A percentile compares a stretch with the other conserved stretches of the same genome.
Evolutionary conservation across 805 yeast species (phyloP).

Genomic region (Lipomyces orientalis): DNA sequence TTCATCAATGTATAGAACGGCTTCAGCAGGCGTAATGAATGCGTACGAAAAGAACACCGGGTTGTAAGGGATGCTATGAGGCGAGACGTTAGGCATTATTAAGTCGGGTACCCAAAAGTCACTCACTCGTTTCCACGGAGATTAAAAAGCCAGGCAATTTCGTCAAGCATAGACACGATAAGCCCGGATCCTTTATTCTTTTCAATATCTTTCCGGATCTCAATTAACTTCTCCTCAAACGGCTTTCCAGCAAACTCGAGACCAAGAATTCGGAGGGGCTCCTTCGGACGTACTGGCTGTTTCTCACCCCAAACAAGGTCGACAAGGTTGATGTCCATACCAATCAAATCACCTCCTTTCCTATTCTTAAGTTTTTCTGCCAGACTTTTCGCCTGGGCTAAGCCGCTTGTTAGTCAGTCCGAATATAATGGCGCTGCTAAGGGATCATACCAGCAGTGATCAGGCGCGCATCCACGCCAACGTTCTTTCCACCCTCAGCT

Average conservation of each 20-base stretch:
- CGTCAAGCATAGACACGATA: conserved; percentile 78
- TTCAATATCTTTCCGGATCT: conserved; percentile 45
- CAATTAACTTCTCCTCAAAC: conserved; percentile 60
- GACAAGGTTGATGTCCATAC: conserved; percentile 68
- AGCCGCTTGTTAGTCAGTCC: conserved; percentile 46
- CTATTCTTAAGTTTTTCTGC: conserved; percentile 39
- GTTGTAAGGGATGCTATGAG: conserved; percentile 64
- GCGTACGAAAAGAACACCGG: conserved; percentile 85
- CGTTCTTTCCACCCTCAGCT: conserved; percentile 56
- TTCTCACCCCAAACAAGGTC: conserved; percentile 77
- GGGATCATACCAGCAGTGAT: conserved; percentile 49
- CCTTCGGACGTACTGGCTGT: conserved; percentile 63
- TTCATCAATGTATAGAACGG: conserved; percentile 61
- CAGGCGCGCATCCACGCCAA: conserved; percentile 85
- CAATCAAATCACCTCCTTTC: conserved; percentile 50
- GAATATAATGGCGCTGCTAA: conserved; percentile 44
- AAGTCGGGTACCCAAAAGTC: background rate
- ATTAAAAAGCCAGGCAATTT: conserved; percentile 89
- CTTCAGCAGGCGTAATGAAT: conserved; percentile 50
- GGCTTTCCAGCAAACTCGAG: conserved; percentile 68
- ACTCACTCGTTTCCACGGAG: conserved; percentile 75
- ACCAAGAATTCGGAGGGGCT: conserved; percentile 58
- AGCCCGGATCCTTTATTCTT: conserved; percentile 51
- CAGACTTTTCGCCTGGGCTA: conserved; percentile 40
- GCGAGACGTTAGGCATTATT: background rate